Conservation (phyloP, 106 monocot species). For the Dendrobium huoshanense region DNA sequence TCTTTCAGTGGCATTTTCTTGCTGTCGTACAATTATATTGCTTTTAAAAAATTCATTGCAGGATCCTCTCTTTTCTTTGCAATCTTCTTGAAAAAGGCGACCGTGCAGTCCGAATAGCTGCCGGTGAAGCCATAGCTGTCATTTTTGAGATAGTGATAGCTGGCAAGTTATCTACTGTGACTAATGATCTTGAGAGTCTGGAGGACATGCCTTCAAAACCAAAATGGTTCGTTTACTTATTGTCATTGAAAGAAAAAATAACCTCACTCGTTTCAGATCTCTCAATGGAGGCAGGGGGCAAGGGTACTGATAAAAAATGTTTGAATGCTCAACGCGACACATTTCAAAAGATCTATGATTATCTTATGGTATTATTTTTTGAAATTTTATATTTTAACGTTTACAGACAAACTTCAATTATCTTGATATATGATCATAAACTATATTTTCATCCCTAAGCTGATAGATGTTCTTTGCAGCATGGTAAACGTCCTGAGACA, state of each 20-base stretch:
- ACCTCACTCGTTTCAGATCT: conserved; percentile 45
- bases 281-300: conserved; percentile 84
- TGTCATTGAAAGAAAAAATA: conserved; percentile 71
- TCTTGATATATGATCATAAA: neutral
- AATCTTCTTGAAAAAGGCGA: conserved; percentile 75
- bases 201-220: conserved; percentile 29
- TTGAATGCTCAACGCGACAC: conserved; percentile 62
- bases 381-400: neutral
- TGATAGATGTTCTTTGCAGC: conserved; percentile 23
- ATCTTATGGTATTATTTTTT: conserved; percentile 45
- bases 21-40: neutral
- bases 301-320: conserved; percentile 76
- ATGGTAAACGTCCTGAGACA: conserved; percentile 54
- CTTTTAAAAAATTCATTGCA: conserved; percentile 17
- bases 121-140: conserved; percentile 91
- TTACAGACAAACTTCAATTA: neutral
- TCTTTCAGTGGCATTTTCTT: neutral
- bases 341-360: conserved; percentile 73
- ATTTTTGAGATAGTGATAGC: conserved; percentile 66
- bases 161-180: conserved; percentile 37
- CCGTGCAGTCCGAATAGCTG: conserved; percentile 84
- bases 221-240: conserved; percentile 39
- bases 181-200: conserved; percentile 16
- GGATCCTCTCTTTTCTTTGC: conserved; percentile 63
- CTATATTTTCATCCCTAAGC: neutral